Percentiles rank a stretch among this genome's conserved stretches.
phyloP scores from a whole-genome alignment of 2,329 filamentous ascomycete genomes.

The Fusarium sp. region DNA sequence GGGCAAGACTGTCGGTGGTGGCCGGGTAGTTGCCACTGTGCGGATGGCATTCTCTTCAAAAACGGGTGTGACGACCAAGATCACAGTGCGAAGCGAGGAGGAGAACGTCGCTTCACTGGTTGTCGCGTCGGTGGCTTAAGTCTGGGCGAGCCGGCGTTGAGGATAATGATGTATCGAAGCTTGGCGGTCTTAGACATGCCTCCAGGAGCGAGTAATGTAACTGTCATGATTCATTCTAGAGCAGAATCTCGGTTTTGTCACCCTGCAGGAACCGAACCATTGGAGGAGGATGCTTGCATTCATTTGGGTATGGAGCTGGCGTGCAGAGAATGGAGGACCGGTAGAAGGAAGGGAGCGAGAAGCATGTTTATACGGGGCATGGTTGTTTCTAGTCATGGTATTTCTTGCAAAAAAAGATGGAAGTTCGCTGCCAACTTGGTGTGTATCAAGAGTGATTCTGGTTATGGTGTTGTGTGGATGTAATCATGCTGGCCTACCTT shows the following conservation, averaged over 20 bases:
- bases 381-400: constrained; percentile 27
- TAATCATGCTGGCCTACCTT: neutral
- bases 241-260: constrained; percentile 19
- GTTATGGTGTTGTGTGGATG: neutral
- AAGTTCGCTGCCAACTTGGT: constrained; percentile 9
- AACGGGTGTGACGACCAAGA: constrained; percentile 95
- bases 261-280: constrained; percentile 4
- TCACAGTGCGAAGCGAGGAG: constrained; percentile 91
- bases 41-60: constrained; percentile 95
- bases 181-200: constrained; percentile 45
- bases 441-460: neutral
- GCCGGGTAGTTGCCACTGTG: constrained; percentile 86
- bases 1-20: constrained; percentile 92
- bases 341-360: constrained; percentile 24
- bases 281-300: constrained; percentile 3
- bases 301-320: constrained; percentile 14
- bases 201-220: constrained; percentile 34
- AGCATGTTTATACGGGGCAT: constrained; percentile 33
- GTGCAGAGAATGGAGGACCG: constrained; percentile 16
- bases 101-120: constrained; percentile 88
- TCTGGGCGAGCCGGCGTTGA: constrained; percentile 48
- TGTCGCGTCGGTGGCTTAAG: constrained; percentile 83
- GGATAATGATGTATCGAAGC: constrained; percentile 49
- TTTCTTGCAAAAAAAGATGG: constrained; percentile 30
- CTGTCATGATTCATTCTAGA: constrained; percentile 33